Conservation (phyloP, 345 rosid genomes). For the Anastatica hierochuntica region DNA sequence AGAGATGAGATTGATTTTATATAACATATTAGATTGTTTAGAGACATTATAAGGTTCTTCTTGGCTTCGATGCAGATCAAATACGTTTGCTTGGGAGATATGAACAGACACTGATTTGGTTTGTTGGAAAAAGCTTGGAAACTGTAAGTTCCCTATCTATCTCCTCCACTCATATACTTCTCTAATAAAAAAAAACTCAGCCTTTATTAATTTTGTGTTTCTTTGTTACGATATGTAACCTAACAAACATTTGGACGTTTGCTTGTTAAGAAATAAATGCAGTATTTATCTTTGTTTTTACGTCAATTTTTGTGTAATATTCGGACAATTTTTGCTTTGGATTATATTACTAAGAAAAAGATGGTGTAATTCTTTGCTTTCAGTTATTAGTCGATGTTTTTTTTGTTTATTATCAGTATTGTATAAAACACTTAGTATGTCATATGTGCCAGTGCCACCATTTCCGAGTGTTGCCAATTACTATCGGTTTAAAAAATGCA, state of each 20-base stretch:
- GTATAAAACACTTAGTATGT: too few relatives aligned
- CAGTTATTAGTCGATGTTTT: neutral
- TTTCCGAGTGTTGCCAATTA: too few relatives aligned
- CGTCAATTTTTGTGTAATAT: neutral
- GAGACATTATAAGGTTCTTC: too few relatives aligned
- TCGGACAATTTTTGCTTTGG: conserved; percentile 6
- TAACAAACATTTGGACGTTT: conserved; percentile 4
- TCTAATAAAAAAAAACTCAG: conserved; percentile 12
- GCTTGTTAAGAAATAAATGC: neutral
- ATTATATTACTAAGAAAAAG: neutral
- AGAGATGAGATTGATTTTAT: too few relatives aligned
- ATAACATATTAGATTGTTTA: too few relatives aligned
- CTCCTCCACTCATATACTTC: neutral
- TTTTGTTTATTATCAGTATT: too few relatives aligned
- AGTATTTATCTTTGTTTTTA: too few relatives aligned
- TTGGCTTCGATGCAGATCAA: conserved; percentile 42
- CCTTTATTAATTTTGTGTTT: neutral
- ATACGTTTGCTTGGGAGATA: conserved; percentile 78
- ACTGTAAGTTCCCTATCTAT: neutral
- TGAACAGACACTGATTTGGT: conserved; percentile 49
- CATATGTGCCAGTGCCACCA: too few relatives aligned
- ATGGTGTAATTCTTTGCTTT: conserved; percentile 5
- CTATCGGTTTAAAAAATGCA: too few relatives aligned
- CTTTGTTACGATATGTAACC: neutral
- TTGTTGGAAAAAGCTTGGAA: conserved; percentile 3